A percentile compares a stretch with the other conserved stretches of the same genome.
phyloP scores from a whole-genome alignment of 2,329 filamentous ascomycete species.

The Monilinia polystroma region DNA sequence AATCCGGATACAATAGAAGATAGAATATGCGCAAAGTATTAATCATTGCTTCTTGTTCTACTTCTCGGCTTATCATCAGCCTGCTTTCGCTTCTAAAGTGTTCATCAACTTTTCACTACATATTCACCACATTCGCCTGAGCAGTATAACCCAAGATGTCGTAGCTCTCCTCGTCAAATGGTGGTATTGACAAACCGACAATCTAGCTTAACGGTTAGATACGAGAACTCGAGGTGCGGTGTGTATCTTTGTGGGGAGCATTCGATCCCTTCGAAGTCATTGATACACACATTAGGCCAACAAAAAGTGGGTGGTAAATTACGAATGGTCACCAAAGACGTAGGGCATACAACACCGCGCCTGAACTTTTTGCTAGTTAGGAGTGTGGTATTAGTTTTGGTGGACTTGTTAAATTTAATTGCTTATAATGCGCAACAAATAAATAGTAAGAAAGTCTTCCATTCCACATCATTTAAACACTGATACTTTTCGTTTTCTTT shows the following conservation, averaged over 20 bases:
- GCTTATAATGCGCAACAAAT: too few species aligned
- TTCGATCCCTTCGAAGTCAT: slow-evolving; percentile 15
- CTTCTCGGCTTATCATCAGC: not conserved
- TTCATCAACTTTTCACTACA: not conserved
- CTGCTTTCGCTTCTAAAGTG: not conserved
- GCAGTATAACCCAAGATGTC: not conserved
- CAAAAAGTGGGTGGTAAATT: not conserved
- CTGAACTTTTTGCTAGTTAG: not conserved
- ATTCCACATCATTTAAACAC: too few species aligned
- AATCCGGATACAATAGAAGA: not conserved
- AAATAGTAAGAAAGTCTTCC: not conserved
- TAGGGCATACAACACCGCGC: not conserved
- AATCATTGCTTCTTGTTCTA: not conserved
- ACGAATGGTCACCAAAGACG: not conserved
- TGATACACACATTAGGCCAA: not conserved
- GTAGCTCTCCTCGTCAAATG: slow-evolving; percentile 2
- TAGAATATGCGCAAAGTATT: not conserved
- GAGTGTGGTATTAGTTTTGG: not conserved
- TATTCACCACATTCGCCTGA: not conserved
- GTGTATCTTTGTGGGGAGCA: slow-evolving; percentile 16
- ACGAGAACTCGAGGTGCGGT: slow-evolving; percentile 12
- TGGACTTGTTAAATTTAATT: not conserved
- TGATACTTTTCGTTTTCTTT: too few species aligned
- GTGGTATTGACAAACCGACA: slow-evolving; percentile 14
- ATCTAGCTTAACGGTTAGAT: slow-evolving; percentile 9